Evolutionary conservation across 306 rosid species (phyloP), one percentile per base, ranked within the genome.

Genomic region (Malus asiatica): DNA sequence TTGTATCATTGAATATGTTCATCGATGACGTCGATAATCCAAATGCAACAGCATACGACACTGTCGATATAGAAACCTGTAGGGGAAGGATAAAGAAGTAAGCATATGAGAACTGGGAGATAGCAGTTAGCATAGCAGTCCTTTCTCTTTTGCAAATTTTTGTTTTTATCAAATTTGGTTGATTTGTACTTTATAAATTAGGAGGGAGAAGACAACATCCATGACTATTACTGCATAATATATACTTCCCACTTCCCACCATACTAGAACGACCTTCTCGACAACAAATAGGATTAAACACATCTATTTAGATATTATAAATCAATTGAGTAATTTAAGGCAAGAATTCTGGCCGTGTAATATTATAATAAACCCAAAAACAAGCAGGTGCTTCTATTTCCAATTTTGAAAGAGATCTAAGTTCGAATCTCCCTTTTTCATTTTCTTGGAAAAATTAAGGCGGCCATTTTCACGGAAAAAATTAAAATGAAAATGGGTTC

Each of bases 21-120:
- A 68, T 68, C 44, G 40, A 70, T 35, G n/a, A 19, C 5, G 14
- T 62, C 73, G 70, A 6, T 55, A 70, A 46, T 27, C 66, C 55
- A 46, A 73, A 35, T 53, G 63, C 46, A 70, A 59, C 32, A 79
- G 65, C 74, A 79, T 73, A 70, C 60, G 18, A 33, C 60, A 79
- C 67, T 87, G 87, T 87, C 72, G 78, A 89, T 93, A 90, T 32
- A 78, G 91, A 85, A 88, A 78, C 78, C 77, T 77, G 78, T 80
- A 75, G 82, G 78, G 55, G 55, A 68, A 63, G 51, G 78, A 59
- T 22, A 51, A 45, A 40, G 25, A 35, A 79, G 82, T 68, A 42
- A 30, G 25, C 46, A 66, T 23, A 33, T 45, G 75, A 38, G 51
- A 64, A 61, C 30, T n/a, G 65, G 78, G 72, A 79, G 52, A 46